Evolutionary conservation across 306 rosid genomes (phyloP).

Genomic region (Cajanus cajan): DNA sequence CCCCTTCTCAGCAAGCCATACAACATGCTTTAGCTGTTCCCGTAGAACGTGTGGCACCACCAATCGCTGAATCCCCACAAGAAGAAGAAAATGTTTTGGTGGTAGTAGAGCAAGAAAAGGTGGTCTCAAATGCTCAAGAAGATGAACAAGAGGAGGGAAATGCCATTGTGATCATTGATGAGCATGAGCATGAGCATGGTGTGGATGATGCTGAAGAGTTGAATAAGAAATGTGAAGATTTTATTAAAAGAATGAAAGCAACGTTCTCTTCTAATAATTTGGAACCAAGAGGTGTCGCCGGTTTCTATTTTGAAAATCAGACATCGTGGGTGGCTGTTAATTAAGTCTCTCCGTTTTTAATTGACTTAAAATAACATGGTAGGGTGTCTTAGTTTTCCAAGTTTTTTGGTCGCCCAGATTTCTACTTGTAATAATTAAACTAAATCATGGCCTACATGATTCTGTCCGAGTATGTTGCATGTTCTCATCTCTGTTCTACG

Average conservation of each 20-base stretch:
- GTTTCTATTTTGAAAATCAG: slow-evolving; percentile 6
- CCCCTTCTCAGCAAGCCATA: slow-evolving; percentile 14
- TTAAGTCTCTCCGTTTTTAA: neutral
- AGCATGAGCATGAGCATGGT: slow-evolving; percentile 8
- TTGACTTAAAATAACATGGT: neutral
- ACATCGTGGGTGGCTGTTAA: neutral
- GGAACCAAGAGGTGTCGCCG: slow-evolving; percentile 27
- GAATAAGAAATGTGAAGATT: slow-evolving; percentile 78
- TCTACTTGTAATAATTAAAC: slow-evolving; percentile 21
- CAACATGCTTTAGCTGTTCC: neutral
- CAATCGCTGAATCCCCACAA: slow-evolving; percentile 5
- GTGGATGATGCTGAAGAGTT: slow-evolving; percentile 58
- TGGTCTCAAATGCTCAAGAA: neutral
- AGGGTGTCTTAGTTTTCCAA: neutral
- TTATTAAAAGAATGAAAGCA: slow-evolving; percentile 65
- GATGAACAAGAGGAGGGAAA: neutral
- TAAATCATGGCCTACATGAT: neutral
- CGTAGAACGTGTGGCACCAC: neutral
- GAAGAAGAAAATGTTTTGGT: slow-evolving; percentile 15
- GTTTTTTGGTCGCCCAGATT: neutral
- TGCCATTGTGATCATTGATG: neutral
- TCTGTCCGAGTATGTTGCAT: neutral
- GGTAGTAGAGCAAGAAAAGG: neutral
- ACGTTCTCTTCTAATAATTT: slow-evolving; percentile 33
- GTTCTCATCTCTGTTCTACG: neutral